Evolutionary conservation across 768 basidiomycete species (phyloP), one percentile per base, ranked within the genome.

Genomic region (Phylloporus rhodoxanthus): DNA sequence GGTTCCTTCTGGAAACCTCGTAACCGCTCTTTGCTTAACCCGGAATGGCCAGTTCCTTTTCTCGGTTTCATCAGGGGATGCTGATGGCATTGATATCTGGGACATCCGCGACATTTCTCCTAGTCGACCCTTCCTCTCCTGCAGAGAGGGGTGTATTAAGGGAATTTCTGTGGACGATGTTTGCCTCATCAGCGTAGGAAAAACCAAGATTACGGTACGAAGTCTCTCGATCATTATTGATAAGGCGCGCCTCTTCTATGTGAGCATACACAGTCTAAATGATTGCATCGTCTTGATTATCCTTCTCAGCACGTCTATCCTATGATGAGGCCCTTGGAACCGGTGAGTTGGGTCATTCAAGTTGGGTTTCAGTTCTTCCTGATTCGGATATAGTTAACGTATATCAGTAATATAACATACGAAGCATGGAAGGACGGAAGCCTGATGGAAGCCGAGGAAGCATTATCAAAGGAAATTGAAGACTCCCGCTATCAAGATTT

Each of bases 381-480:
- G 17, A 34, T 2, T 48, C 5, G n/a, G 7, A 0, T 21, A n/a
- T 25, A 60, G 59, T 45, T 60, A 7, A 57, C 47, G 2, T 52
- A 51, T 26, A 28, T 60, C 38, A 54, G 46, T 23, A 23, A 45
- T 4, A 8, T 28, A 0, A 54, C 23, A 17, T 8, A 43, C 5
- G 37, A 26, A 20, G 20, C 38, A 14, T 60, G 55, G 59, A 48
- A 52, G 37, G 1, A 3, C 3, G 55, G 55, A 17, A 30, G 48
- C 2, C 20, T 57, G 10, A 14, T n/a, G 13, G 29, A 33, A 4
- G 39, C 28, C 5, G 59, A 60, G 23, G 10, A 40, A n/a, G 43
- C 28, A 1, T 28, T 60, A 19, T 48, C 51, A 1, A 47, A 28
- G 28, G 56, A 60, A 38, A 57, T 60, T 19, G 26, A 32, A 37